These are phyloP conservation scores for Pseudogymnoascus sp. DNA, from an alignment of 2,329 filamentous ascomycete genomes.

Conservation along the genomic window DNA sequence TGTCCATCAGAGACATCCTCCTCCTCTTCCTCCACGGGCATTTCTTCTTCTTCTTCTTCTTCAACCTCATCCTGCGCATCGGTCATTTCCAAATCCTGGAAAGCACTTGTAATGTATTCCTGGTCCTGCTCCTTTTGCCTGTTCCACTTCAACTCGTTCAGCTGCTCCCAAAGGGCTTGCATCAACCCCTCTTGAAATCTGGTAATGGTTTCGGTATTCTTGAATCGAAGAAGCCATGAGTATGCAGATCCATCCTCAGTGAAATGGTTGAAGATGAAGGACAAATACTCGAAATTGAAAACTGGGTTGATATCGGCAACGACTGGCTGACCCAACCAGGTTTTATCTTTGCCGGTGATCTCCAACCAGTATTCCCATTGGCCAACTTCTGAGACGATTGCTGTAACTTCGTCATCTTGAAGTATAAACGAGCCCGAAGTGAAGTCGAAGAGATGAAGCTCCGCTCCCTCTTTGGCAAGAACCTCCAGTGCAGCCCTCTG, in stretches of 20 bases:
- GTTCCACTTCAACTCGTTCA: conserved; percentile 88
- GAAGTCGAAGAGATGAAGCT: conserved; percentile 92
- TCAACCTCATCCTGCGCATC: conserved; percentile 53
- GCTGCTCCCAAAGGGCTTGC: conserved; percentile 91
- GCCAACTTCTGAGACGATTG: conserved; percentile 76
- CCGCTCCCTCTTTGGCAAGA: conserved; percentile 65
- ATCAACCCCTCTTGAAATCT: conserved; percentile 89
- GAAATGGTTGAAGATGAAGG: conserved; percentile 98
- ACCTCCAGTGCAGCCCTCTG: conserved; percentile 49
- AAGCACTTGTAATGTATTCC: conserved; percentile 91
- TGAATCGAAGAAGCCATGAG: conserved; percentile 92
- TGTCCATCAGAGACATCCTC: conserved; percentile 55
- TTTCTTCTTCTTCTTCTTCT: conserved; percentile 39
- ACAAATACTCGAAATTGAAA: conserved; percentile 98
- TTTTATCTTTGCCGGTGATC: conserved; percentile 62
- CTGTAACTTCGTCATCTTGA: conserved; percentile 66
- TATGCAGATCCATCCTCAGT: conserved; percentile 79
- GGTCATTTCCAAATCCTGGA: conserved; percentile 89
- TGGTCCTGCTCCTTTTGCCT: conserved; percentile 88
- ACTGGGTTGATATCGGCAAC: conserved; percentile 91
- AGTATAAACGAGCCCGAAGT: conserved; percentile 74
- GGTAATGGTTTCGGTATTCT: conserved; percentile 70
- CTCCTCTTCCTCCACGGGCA: conserved; percentile 32
- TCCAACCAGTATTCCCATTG: conserved; percentile 96
- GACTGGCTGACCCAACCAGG: conserved; percentile 81